Percentiles rank a stretch among this genome's conserved stretches.
These are phyloP conservation scores for Auriscalpium vulgare DNA, from an alignment of 768 basidiomycete genomes.

Conservation along the genomic window DNA sequence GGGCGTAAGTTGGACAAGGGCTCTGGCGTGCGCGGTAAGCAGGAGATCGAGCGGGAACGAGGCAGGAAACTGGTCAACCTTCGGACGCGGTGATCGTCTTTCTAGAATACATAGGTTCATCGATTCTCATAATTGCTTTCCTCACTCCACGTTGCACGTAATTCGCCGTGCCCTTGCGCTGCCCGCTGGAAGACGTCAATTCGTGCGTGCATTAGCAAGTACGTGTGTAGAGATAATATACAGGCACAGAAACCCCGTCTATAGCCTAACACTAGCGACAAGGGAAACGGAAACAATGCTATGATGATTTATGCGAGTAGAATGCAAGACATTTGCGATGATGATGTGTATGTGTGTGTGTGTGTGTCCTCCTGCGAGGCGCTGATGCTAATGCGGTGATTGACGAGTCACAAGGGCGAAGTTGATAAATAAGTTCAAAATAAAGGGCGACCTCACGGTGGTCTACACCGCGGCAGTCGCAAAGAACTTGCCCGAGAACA, in stretches of 20 bases:
- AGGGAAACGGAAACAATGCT: background rate
- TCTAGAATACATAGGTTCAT: background rate
- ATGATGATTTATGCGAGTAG: background rate
- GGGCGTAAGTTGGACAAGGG: slow-evolving; percentile 71
- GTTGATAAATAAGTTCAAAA: background rate
- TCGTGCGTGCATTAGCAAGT: no score
- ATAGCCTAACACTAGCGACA: background rate
- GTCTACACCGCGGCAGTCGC: slow-evolving; percentile 17
- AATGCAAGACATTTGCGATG: background rate
- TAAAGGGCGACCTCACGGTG: slow-evolving; percentile 1
- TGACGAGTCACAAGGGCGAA: no score
- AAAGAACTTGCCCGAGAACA: slow-evolving; percentile 25
- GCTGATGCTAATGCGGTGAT: background rate
- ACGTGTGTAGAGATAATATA: background rate
- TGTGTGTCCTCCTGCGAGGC: background rate
- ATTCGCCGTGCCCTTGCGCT: no score
- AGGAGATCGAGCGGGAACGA: slow-evolving; percentile 72
- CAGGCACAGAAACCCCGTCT: background rate
- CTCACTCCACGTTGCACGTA: no score
- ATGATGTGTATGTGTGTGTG: background rate
- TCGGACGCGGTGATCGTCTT: slow-evolving; percentile 33
- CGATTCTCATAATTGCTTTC: no score
- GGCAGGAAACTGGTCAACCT: slow-evolving; percentile 71
- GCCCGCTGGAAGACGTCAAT: no score
- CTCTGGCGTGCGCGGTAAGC: slow-evolving; percentile 57